phyloP scores from a whole-genome alignment of 176 grass and related monocot species.

The Alloteropsis semialata region DNA sequence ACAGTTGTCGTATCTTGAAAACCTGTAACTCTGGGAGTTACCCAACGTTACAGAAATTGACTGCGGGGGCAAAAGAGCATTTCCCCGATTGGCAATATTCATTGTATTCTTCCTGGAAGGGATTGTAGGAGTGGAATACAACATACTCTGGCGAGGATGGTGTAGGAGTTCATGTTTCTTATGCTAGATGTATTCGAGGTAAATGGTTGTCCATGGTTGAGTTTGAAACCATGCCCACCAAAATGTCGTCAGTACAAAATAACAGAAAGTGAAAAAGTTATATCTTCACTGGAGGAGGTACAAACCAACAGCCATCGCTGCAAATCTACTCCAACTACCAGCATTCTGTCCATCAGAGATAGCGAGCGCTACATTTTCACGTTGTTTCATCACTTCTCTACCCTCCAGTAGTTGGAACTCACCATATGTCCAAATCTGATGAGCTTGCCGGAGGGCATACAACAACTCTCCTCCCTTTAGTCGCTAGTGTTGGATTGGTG shows the following conservation, averaged over 20 bases:
- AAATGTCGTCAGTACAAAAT: not conserved
- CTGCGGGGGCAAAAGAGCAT: no score
- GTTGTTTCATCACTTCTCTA: no score
- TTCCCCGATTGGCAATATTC: not conserved
- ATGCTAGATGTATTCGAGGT: rapidly evolving
- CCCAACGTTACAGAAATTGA: no score
- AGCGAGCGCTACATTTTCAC: no score
- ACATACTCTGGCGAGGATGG: not conserved
- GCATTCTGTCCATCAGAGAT: no score
- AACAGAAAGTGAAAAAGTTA: rapidly evolving
- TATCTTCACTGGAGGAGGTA: no score
- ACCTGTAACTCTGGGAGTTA: no score
- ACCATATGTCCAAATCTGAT: not conserved
- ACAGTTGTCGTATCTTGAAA: no score
- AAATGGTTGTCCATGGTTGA: rapidly evolving
- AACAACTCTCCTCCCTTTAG: not conserved
- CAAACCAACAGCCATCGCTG: not conserved
- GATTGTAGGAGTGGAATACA: not conserved
- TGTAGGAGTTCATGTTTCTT: constrained; percentile 7
- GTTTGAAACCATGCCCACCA: not conserved
- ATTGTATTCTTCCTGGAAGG: rapidly evolving
- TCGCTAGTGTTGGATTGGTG: rapidly evolving
- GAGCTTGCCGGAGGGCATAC: not conserved
- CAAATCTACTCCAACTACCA: no score
- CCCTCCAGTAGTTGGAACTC: no score